A percentile compares a stretch with the other conserved stretches of the same genome.
Conservation (phyloP, 2,329 filamentous ascomycete species). For the Beauveria sp. region DNA sequence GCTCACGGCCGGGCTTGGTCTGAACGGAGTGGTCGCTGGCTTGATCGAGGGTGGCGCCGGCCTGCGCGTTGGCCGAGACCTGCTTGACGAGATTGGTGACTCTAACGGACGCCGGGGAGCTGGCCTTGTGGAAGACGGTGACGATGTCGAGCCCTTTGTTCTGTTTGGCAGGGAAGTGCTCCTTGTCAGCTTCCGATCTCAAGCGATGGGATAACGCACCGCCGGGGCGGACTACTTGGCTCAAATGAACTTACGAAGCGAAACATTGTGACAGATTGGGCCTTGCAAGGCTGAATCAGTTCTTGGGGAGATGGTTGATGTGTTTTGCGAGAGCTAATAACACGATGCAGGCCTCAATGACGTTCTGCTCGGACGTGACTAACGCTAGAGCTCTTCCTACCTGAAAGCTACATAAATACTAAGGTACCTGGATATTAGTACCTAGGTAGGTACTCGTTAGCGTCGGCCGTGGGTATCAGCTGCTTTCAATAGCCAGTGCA, state of each 20-base stretch:
- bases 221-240: not conserved
- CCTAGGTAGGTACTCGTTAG: not conserved
- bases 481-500: too few species aligned
- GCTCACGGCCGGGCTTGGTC: constrained; percentile 44
- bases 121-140: constrained; percentile 90
- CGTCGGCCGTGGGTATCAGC: not conserved
- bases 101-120: constrained; percentile 60
- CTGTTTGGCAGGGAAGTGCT: constrained; percentile 31
- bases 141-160: constrained; percentile 81
- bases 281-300: not conserved
- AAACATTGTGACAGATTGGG: constrained; percentile 31
- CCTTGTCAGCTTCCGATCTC: not conserved
- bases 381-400: not conserved
- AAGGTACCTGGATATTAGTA: too few species aligned
- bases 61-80: constrained; percentile 59
- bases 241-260: constrained; percentile 33
- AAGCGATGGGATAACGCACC: not conserved
- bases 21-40: constrained; percentile 59
- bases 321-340: not conserved
- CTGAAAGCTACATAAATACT: too few species aligned
- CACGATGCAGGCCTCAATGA: not conserved
- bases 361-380: not conserved
- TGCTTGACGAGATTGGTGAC: constrained; percentile 75
- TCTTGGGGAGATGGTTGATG: not conserved
- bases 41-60: constrained; percentile 66